Base-by-base conservation (phyloP, 441 rosid genomes). In the Capsella rubella region DNA sequence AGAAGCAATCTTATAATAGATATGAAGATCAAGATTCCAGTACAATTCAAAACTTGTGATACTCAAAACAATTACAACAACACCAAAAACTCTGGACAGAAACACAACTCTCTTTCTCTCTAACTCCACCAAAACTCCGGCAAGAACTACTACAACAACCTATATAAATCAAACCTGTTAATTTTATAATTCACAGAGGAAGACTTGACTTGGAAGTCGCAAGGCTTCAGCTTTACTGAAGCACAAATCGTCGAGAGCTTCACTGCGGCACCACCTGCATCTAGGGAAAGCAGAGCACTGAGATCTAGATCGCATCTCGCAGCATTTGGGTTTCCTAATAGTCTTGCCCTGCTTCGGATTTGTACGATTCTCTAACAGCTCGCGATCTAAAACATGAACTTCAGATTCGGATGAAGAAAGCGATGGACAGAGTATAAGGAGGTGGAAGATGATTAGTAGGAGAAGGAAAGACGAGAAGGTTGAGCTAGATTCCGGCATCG, bases 191-290 rank as follows among this genome's bases (percentile, higher is more conserved):
- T 85, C 81, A 74, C 96, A 91, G 72, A 79, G 43, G 68, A 93
- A 90, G 71, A 90, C 90, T 88, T 88, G 89, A 35, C 77, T 81
- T 31, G 98, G 97, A 67, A 93, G 77, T 72, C 92, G 81, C 89
- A 90, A 73, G 72, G 98, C 84, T 57, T 91, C 96, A 46, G 78
- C 21, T 82, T 81, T 86, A 73, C 71, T 67, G 40, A 91, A 93
- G 83, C 97, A 93, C 83, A 80, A 85, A 75, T 91, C 92, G 67
- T 91, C 92, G 3, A 93, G 91, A 81, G 82, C 89, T 32, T 90
- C 90, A 46, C 97, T 93, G 6, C 76, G 84, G 74, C 96, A 93
- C 98, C 97, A 93, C 29, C 82, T 81, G 76, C 98, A 90, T 52
- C 71, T 81, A n/a, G 90, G 89, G 78, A 79, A 80, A 70, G 75